Conservation (phyloP, 1,284 basidiomycete genomes). For the Melampsora americana region DNA sequence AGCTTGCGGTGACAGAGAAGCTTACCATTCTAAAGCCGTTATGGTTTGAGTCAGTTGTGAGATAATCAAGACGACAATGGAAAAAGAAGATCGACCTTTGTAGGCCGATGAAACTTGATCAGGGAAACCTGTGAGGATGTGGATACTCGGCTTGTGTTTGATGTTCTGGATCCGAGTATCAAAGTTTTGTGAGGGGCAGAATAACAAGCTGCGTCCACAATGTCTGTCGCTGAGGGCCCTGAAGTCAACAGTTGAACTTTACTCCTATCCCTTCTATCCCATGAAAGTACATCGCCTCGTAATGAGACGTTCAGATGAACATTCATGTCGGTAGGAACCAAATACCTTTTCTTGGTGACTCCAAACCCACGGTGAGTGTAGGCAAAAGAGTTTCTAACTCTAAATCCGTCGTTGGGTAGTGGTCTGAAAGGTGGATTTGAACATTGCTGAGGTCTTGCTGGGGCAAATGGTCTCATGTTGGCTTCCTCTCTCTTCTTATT, state of each 20-base stretch:
- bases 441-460: not conserved
- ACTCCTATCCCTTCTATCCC: constrained; percentile 14
- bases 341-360: constrained; percentile 25
- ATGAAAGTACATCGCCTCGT: constrained; percentile 32
- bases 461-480: not conserved
- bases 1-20: constrained; percentile 2
- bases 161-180: constrained; percentile 23
- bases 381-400: not conserved
- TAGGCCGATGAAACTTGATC: constrained; percentile 12
- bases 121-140: constrained; percentile 21
- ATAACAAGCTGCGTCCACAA: constrained; percentile 38
- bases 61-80: not conserved
- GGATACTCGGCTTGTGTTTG: not conserved
- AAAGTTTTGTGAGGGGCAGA: constrained; percentile 11
- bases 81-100: constrained; percentile 1
- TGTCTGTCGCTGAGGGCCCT: constrained; percentile 30
- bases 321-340: constrained; percentile 16
- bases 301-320: constrained; percentile 27
- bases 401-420: not conserved
- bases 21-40: not conserved
- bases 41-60: not conserved
- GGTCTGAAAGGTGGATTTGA: not conserved
- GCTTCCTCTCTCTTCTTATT: not conserved
- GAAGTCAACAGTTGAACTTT: constrained; percentile 20
- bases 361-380: constrained; percentile 27